These are phyloP conservation scores for Linum usitatissimum DNA, from an alignment of 345 rosid genomes.

Conservation along the genomic window DNA sequence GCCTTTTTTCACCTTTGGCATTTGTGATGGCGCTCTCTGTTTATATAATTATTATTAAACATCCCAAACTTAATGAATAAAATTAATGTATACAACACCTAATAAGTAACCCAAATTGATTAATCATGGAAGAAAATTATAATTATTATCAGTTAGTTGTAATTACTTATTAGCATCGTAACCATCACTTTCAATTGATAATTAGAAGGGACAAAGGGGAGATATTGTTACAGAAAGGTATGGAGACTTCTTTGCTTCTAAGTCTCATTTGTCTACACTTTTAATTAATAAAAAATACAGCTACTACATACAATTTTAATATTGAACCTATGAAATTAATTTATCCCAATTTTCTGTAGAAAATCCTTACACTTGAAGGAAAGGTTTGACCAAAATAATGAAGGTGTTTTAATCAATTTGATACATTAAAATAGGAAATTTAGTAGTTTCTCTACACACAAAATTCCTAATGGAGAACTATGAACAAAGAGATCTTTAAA, in stretches of 20 bases:
- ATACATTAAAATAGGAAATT: no score
- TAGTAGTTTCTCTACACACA: no score
- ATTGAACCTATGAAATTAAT: neutral
- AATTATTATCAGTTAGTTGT: neutral
- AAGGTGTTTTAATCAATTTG: no score
- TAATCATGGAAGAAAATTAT: neutral
- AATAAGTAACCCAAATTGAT: neutral
- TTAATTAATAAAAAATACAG: no score
- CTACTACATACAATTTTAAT: no score
- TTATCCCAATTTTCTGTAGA: no score
- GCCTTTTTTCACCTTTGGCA: slow-evolving; percentile 12
- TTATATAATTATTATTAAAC: neutral
- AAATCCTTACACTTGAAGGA: no score
- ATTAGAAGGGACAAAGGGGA: neutral
- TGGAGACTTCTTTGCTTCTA: neutral
- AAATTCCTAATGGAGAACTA: no score
- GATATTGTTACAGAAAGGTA: neutral
- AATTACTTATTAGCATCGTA: neutral
- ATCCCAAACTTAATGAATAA: neutral
- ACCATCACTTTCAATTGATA: neutral
- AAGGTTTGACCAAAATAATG: no score
- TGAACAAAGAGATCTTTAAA: no score
- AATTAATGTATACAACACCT: no score
- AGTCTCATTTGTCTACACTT: neutral
- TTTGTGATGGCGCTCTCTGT: slow-evolving; percentile 46